Evolutionary conservation across 768 basidiomycete genomes (phyloP).

Genomic region (Dentipellis fragilis): DNA sequence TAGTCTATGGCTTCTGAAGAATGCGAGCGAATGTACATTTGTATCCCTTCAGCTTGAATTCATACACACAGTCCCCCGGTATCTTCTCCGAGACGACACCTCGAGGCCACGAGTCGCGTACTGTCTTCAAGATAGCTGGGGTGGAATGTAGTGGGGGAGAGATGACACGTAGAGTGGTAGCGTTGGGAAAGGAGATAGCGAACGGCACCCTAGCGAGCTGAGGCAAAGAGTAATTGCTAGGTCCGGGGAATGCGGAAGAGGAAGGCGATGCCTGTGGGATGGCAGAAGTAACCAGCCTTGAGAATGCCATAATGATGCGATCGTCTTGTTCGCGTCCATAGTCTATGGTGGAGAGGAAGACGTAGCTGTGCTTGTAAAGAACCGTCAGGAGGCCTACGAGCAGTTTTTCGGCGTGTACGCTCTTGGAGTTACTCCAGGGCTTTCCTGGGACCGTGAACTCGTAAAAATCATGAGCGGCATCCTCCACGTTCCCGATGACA

Average conservation of each 20-base stretch:
- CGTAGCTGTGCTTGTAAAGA: constrained; percentile 53
- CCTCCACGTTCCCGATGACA: constrained; percentile 42
- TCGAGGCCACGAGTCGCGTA: constrained; percentile 69
- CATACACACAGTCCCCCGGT: constrained; percentile 58
- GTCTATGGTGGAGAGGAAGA: constrained; percentile 59
- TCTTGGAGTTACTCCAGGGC: constrained; percentile 67
- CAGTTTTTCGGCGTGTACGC: constrained; percentile 53
- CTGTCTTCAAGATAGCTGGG: constrained; percentile 73
- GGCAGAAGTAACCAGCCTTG: constrained; percentile 32
- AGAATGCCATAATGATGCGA: constrained; percentile 61
- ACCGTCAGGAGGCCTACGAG: constrained; percentile 56
- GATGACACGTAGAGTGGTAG: constrained; percentile 61
- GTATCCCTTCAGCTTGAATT: constrained; percentile 78
- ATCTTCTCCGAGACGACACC: constrained; percentile 75
- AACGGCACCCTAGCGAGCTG: constrained; percentile 30
- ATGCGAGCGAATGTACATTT: constrained; percentile 40
- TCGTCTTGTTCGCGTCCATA: constrained; percentile 74
- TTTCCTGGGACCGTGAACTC: constrained; percentile 62
- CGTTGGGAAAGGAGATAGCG: constrained; percentile 63
- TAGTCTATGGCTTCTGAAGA: too few relatives aligned
- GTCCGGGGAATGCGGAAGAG: constrained; percentile 19
- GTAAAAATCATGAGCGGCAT: constrained; percentile 44
- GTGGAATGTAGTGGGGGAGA: constrained; percentile 68
- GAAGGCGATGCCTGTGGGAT: constrained; percentile 23
- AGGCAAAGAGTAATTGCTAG: constrained; percentile 10